Evolutionary conservation across 768 basidiomycete species (phyloP), one percentile per base, ranked within the genome.

Genomic region (Pisolithus microcarpus): DNA sequence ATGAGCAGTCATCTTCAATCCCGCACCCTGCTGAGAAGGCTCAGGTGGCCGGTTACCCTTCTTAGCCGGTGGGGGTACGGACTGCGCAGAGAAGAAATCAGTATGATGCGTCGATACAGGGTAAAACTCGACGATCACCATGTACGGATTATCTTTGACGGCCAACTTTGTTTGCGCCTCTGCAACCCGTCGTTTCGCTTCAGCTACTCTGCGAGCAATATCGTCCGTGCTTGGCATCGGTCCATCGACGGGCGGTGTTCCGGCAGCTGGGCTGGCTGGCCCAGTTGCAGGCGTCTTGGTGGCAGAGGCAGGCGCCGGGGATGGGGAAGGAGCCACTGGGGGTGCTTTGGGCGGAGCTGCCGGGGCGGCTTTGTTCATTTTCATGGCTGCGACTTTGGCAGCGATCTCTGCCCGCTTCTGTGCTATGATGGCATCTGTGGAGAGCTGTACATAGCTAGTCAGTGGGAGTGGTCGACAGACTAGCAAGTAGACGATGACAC

Each of bases 1-100:
- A 65, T 94, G 91, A 0, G 91, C 91, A 2, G 89, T 83, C 87
- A 93, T 92, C 65, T 89, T 89, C 48, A 93, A 71, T 15, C 90
- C 90, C 4, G 84, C 84, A 44, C 90, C 87, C 66, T 85, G 85
- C 38, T 86, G 89, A 3, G 81, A 71, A 37, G 81, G 77, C 52
- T 87, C 86, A 4, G 75, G 77, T 0, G 73, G 66, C 31, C 75
- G 72, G 49, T 73, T 77, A 8, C 45, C 45, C 68, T 78, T 74
- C 70, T 80, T 83, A 48, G 72, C 72, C 5, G 69, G 66, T 59
- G 77, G 75, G 10, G 82, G 73, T 53, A 79, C 66, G 3, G 82
- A 72, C 81, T 86, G 52, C 13, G 46, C 15, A 13, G 46, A 30
- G 1, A 26, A 7, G 48, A 6, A 51, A 31, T 45, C 19, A 38